phyloP scores from a whole-genome alignment of 345 rosid genomes.

The Aegle marmelos region DNA sequence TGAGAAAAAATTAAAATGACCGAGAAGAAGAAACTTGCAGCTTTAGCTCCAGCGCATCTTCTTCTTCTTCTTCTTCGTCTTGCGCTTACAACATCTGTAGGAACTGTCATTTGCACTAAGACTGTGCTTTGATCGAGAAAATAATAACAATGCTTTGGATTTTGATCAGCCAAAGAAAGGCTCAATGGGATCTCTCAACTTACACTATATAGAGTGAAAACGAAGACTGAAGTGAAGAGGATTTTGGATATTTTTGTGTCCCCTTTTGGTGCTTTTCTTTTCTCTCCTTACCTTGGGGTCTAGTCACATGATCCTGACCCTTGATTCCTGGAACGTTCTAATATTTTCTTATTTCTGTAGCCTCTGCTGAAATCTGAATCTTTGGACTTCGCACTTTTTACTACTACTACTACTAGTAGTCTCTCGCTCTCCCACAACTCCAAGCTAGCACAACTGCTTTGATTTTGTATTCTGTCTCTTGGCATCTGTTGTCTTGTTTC shows the following conservation, averaged over 20 bases:
- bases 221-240: too few species aligned
- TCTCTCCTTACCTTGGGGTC: constrained; percentile 43
- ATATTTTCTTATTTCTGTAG: constrained; percentile 36
- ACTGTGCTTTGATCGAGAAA: neutral
- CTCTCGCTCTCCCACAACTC: neutral
- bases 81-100: constrained; percentile 13
- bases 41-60: constrained; percentile 13
- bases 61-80: constrained; percentile 18
- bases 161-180: neutral
- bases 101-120: constrained; percentile 31
- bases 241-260: neutral
- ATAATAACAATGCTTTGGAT: too few species aligned
- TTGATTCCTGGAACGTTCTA: constrained; percentile 95
- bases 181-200: constrained; percentile 4
- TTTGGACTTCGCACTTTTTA: constrained; percentile 32
- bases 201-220: neutral
- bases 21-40: constrained; percentile 40
- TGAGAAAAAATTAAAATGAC: constrained; percentile 42
- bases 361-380: constrained; percentile 17
- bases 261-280: neutral
- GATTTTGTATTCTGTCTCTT: constrained; percentile 26
- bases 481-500: constrained; percentile 18
- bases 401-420: constrained; percentile 5
- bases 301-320: constrained; percentile 69
- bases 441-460: neutral